These are phyloP conservation scores for Alternaria burnsii DNA, from an alignment of 2,329 filamentous ascomycete species.

Conservation along the genomic window DNA sequence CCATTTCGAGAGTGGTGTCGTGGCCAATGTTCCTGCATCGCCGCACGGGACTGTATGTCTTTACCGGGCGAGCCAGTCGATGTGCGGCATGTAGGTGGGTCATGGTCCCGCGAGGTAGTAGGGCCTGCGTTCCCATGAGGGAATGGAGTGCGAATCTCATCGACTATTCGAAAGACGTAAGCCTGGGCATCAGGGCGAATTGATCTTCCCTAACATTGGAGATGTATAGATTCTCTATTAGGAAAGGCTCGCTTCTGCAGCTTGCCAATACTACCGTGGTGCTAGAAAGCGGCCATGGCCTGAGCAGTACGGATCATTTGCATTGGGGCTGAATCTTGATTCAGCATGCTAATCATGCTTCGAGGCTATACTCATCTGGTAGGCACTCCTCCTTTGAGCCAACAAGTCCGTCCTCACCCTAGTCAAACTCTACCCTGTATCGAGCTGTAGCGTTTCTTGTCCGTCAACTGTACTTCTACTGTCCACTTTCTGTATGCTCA, in stretches of 20 bases:
- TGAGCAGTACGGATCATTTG: constrained; percentile 56
- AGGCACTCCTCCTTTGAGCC: constrained; percentile 52
- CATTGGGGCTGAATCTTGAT: constrained; percentile 58
- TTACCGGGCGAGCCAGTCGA: constrained; percentile 43
- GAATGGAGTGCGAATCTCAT: constrained; percentile 52
- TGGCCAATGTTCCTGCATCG: constrained; percentile 55
- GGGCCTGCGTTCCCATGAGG: constrained; percentile 46
- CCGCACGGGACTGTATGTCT: constrained; percentile 50
- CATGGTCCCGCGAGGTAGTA: constrained; percentile 30
- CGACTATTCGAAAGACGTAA: constrained; percentile 46
- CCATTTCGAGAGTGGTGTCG: constrained; percentile 46
- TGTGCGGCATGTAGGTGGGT: constrained; percentile 27
- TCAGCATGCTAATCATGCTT: constrained; percentile 44
- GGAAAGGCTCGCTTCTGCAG: constrained; percentile 57
- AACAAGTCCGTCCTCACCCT: constrained; percentile 47
- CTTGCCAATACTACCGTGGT: constrained; percentile 58
- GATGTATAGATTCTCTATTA: constrained; percentile 53
- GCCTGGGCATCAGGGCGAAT: constrained; percentile 49
- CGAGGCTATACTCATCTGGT: constrained; percentile 48
- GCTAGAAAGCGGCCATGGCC: constrained; percentile 54
- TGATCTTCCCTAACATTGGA: constrained; percentile 51
- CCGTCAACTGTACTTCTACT: constrained; percentile 46
- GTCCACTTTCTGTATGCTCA: constrained; percentile 36
- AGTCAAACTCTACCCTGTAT: constrained; percentile 48
- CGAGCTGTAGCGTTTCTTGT: constrained; percentile 42